Base-by-base conservation (phyloP, 1,139 yeast species). In the Candida sanyaensis region DNA sequence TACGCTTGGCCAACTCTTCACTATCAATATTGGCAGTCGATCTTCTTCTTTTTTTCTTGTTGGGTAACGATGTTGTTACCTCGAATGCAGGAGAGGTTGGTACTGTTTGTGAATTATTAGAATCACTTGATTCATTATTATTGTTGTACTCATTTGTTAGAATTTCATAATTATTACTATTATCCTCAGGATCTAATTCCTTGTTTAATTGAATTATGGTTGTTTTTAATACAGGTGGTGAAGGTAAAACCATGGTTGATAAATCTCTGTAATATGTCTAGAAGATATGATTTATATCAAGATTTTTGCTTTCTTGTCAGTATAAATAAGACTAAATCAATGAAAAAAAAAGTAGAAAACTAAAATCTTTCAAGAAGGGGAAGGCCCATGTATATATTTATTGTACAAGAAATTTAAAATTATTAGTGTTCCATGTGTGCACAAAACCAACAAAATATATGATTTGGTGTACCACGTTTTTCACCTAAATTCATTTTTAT, bases 161-260 rank as follows among this genome's bases (percentile, higher is more conserved):
- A 42, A 78, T 65, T 57, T 73, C 74, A 53, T 71, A 69, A 61
- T 71, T 64, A 61, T 70, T 64, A 13, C 41, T 43, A 57, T 70
- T 73, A 59, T 74, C 73, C 39, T 69, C 71, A 50, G 65, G 65
- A 49, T 75, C 79, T 45, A 73, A 59, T 42, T 74, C 78, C 53
- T 72, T 75, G 53, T 81, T 82, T 65, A 81, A 71, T 57, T 81
- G 86, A 40, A 82, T 80, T 47, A 82, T 81, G 17, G 86, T 81
- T 4, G 88, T 81, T 59, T 81, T 82, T 51, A 83, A 73, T 26
- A 77, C 75, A 4, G 88, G 88, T 1, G 88, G 87, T 3, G 77
- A 68, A 8, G 87, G 86, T 26, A 81, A 57, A 30, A 27, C 42
- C 51, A 50, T 50, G 31, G 13, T 39, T 17, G 23, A 11, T 17